Percentiles rank a stretch among this genome's conserved stretches.
Evolutionary conservation across 83 land plant genomes (phyloP).

Genomic region (Isoetes engelmannii): DNA sequence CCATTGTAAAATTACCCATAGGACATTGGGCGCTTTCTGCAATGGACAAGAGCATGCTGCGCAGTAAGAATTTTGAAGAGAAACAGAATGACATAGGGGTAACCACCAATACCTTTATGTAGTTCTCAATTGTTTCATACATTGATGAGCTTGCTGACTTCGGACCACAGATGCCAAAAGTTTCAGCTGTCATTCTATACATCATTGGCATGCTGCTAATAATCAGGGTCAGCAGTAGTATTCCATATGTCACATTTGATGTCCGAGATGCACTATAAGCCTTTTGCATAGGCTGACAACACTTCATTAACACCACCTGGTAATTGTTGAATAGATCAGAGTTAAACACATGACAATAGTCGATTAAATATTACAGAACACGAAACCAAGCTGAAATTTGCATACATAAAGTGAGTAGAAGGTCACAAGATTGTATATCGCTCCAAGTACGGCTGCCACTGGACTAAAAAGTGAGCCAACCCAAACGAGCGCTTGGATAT

Average conservation of each 20-base stretch:
- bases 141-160: constrained; percentile 19
- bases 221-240: constrained; percentile 21
- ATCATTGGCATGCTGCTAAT: constrained; percentile 25
- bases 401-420: constrained; percentile 22
- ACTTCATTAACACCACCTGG: constrained; percentile 20
- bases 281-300: constrained; percentile 29
- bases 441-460: constrained; percentile 21
- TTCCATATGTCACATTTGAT: constrained; percentile 31
- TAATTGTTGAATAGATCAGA: not conserved
- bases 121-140: constrained; percentile 17
- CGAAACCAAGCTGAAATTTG: not conserved
- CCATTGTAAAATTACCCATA: constrained; percentile 5
- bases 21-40: constrained; percentile 18
- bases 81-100: not conserved
- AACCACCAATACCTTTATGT: constrained; percentile 26
- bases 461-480: constrained; percentile 34
- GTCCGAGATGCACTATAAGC: constrained; percentile 41
- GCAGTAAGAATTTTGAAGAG: not conserved
- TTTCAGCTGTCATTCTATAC: not conserved
- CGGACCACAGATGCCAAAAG: constrained; percentile 34
- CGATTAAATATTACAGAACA: not conserved
- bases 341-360: constrained; percentile 1
- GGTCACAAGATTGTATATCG: constrained; percentile 24
- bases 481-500: constrained; percentile 38
- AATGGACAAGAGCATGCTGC: not conserved